A percentile compares a stretch with the other conserved stretches of the same genome.
Evolutionary conservation across 78 protist genomes (phyloP).

Genomic region (Dictyostelium brefeldianum): DNA sequence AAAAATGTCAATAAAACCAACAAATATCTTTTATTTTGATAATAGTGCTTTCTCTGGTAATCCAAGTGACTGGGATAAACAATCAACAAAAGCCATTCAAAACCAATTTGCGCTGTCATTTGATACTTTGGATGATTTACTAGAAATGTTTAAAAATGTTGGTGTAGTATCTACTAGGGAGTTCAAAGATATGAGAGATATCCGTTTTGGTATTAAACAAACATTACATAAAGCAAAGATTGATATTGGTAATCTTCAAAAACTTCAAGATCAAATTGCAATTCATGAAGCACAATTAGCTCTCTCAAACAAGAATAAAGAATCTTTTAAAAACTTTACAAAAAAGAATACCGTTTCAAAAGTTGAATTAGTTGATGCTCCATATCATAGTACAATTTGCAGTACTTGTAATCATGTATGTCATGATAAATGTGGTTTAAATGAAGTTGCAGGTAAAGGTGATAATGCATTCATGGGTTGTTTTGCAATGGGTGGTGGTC

Average conservation of each 20-base stretch:
- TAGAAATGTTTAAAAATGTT: neutral
- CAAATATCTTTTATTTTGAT: neutral
- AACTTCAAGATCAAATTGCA: neutral
- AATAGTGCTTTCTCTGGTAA: slow-evolving; percentile 6
- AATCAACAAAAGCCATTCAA: neutral
- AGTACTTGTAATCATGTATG: slow-evolving; percentile 38
- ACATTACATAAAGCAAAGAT: neutral
- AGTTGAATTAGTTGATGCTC: neutral
- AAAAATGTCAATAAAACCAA: neutral
- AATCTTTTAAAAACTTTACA: slow-evolving; percentile 13
- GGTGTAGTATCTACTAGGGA: neutral
- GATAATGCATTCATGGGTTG: neutral
- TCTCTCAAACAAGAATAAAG: neutral
- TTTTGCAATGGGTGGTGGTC: neutral
- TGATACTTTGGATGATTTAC: neutral
- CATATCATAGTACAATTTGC: slow-evolving; percentile 26
- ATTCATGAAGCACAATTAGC: neutral
- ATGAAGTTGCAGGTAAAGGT: slow-evolving; percentile 5
- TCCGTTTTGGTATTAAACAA: neutral
- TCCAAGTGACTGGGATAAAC: neutral
- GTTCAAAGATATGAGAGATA: neutral
- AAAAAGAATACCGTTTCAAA: neutral
- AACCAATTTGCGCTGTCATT: neutral
- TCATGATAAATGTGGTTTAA: slow-evolving; percentile 9
- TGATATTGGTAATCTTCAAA: slow-evolving; percentile 16